A percentile compares a stretch with the other conserved stretches of the same genome.
These are phyloP conservation scores for Penicillium paradoxum DNA, from an alignment of 495 filamentous ascomycete genomes.

Conservation along the genomic window DNA sequence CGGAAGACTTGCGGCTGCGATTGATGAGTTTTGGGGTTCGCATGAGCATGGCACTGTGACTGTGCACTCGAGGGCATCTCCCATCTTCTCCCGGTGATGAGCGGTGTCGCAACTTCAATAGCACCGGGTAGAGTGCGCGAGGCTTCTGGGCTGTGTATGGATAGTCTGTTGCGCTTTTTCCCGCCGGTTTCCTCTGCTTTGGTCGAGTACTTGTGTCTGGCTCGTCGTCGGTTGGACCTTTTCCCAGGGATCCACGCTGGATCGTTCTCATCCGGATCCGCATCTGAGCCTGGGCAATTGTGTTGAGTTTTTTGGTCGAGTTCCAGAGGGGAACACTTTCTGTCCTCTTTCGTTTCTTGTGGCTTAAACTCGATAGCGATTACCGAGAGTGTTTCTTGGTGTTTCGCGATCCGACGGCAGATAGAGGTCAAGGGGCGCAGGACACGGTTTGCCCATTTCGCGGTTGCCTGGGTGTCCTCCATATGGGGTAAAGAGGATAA, in stretches of 20 bases:
- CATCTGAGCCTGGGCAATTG: slow-evolving; percentile 29
- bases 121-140: slow-evolving; percentile 39
- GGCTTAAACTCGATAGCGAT: slow-evolving; percentile 26
- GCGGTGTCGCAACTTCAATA: slow-evolving; percentile 43
- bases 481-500: slow-evolving; percentile 17
- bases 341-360: slow-evolving; percentile 11
- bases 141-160: slow-evolving; percentile 37
- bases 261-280: slow-evolving; percentile 37
- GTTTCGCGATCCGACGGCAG: slow-evolving; percentile 42
- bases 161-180: slow-evolving; percentile 27
- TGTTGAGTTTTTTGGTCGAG: background rate
- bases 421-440: slow-evolving; percentile 44
- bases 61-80: slow-evolving; percentile 16
- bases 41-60: slow-evolving; percentile 7
- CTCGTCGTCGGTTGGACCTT: slow-evolving; percentile 29
- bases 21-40: background rate
- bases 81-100: slow-evolving; percentile 38
- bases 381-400: slow-evolving; percentile 35
- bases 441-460: slow-evolving; percentile 47
- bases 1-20: slow-evolving; percentile 15
- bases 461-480: slow-evolving; percentile 41
- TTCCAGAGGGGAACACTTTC: background rate
- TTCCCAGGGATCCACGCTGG: slow-evolving; percentile 44
- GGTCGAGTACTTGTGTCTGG: slow-evolving; percentile 37
- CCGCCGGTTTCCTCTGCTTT: slow-evolving; percentile 23